These are phyloP conservation scores for Bocquillonia castaneifolia DNA, from an alignment of 441 rosid genomes.

Conservation along the genomic window DNA sequence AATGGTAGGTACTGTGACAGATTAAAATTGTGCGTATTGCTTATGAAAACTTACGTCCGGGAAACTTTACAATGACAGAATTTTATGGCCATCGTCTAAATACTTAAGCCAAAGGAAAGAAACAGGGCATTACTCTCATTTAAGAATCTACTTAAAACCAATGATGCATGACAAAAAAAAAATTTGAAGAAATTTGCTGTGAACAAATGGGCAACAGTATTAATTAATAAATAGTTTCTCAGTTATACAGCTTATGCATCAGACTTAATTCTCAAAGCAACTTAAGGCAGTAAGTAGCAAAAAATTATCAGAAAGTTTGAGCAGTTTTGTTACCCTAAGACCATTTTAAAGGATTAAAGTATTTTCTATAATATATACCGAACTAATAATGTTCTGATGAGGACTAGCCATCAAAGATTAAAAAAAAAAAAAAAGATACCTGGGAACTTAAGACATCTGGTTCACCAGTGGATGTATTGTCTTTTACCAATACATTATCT, in stretches of 20 bases:
- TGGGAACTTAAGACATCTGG: conserved; percentile 28
- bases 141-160: not conserved
- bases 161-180: conserved; percentile 6
- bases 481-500: conserved; percentile 28
- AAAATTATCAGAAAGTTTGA: not conserved
- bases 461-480: conserved; percentile 23
- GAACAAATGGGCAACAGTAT: conserved; percentile 7
- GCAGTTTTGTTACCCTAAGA: conserved; percentile 1
- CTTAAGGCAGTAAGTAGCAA: not conserved
- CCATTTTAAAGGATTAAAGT: not conserved
- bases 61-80: no score
- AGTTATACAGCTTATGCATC: not conserved
- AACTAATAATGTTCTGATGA: not conserved
- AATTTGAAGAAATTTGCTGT: not conserved
- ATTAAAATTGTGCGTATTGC: no score
- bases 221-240: not conserved
- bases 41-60: no score
- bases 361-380: not conserved
- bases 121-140: no score
- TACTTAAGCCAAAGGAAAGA: no score
- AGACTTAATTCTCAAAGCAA: not conserved
- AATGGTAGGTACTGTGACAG: no score
- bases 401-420: not conserved
- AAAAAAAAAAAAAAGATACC: conserved; percentile 30
- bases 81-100: no score